Base-by-base conservation (phyloP, 257 asterid species). In the Cynanchum wilfordii region DNA sequence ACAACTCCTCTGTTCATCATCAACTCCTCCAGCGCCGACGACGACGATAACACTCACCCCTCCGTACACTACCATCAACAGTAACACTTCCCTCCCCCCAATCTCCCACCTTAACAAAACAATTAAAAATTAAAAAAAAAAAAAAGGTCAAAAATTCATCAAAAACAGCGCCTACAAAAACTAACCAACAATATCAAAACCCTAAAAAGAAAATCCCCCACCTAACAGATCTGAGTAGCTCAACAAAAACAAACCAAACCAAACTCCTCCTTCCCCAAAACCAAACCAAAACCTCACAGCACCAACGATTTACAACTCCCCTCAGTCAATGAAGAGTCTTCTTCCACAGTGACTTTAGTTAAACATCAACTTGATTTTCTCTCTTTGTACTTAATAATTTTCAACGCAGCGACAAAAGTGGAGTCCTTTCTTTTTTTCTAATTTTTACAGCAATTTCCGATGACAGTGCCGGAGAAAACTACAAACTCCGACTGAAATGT, bases 1-100 rank as follows among this genome's bases (percentile, higher is more conserved):
- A 33, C 68, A 76, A 70, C 75, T 71, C 75, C 85, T 78, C 89
- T 87, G 83, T 89, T 91, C 98, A 91, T 93, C 92, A 88, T 88
- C 98, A 87, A 77, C 83, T 81, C 66, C 79, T 44, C 67, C 78
- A 68, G 74, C 78, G 77, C 70, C 77, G 70, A 70, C 83, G 70
- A 72, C 83, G 68, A 79, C 79, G 19, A 79, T 83, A 58, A 66
- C 89, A 70, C 84, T 78, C 33, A 84, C 84, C 74, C 86, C 85
- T 73, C 90, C 91, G 83, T 77, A 78, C 88, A 77, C 86, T 82
- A 88, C 90, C 90, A 87, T 83, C 87, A 81, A 88, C 88, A 76
- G 85, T 84, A 57, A 77, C 73, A 76, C 79, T 24, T 78, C 84
- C 78, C 65, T 49, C 76, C 80, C 83, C 66, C 38, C 44, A 66